Conservation (phyloP, 2,329 filamentous ascomycete genomes). For the Didymella lethalis region DNA sequence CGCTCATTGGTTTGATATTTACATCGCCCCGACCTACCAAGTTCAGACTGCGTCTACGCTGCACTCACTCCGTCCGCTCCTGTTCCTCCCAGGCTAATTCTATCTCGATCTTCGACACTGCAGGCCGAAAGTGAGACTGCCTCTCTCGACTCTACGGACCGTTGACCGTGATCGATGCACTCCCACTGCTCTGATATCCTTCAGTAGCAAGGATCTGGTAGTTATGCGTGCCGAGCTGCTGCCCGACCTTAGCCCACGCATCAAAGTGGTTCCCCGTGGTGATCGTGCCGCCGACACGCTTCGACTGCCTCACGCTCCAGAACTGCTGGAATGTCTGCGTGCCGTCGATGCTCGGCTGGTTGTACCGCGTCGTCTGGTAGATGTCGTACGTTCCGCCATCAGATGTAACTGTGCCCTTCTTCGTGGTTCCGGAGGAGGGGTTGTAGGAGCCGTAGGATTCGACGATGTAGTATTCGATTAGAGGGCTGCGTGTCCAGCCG, state of each 20-base stretch:
- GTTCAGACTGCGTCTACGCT: not conserved
- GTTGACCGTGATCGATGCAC: not conserved
- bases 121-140: not conserved
- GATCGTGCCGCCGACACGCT: not conserved
- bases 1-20: not conserved
- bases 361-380: not conserved
- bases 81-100: not conserved
- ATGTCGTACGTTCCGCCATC: not conserved
- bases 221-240: not conserved
- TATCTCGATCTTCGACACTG: not conserved
- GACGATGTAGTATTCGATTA: not conserved
- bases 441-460: not conserved
- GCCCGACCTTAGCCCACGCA: not conserved
- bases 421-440: not conserved
- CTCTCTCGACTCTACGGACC: not conserved
- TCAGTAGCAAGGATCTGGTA: not conserved
- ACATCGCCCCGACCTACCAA: not conserved
- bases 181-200: not conserved
- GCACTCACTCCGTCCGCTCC: not conserved
- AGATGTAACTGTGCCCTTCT: not conserved
- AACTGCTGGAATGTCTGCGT: not conserved
- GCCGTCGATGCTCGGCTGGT: not conserved
- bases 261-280: not conserved
- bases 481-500: not conserved
- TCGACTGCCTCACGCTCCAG: not conserved